These are phyloP conservation scores for Fusarium marasasianum DNA, from an alignment of 2,329 filamentous ascomycete species.

Conservation along the genomic window DNA sequence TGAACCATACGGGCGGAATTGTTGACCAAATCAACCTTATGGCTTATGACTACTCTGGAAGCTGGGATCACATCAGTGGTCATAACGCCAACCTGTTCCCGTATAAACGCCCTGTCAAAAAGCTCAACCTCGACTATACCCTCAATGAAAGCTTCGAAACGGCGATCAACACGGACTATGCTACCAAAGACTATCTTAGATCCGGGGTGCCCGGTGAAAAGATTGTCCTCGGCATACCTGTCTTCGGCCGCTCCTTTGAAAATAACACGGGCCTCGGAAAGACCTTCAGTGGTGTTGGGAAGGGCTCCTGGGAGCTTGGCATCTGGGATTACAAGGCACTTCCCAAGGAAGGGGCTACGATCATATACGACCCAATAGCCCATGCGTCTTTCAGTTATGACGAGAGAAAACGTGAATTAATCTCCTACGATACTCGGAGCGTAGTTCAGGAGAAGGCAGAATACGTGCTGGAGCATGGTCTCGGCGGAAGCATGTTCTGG, in stretches of 20 bases:
- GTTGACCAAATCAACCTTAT: slow-evolving; percentile 32
- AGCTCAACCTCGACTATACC: slow-evolving; percentile 16
- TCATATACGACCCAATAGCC: slow-evolving; percentile 16
- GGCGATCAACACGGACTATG: slow-evolving; percentile 5
- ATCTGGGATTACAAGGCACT: slow-evolving; percentile 33
- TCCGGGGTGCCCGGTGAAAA: slow-evolving; percentile 19
- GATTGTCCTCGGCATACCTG: slow-evolving; percentile 29
- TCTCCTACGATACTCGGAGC: slow-evolving; percentile 25
- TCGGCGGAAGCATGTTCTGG: slow-evolving; percentile 35
- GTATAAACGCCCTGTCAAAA: background rate
- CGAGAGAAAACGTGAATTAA: slow-evolving; percentile 14
- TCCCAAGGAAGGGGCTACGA: slow-evolving; percentile 20
- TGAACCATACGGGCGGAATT: background rate
- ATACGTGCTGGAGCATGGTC: slow-evolving; percentile 15
- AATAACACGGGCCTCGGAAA: slow-evolving; percentile 20
- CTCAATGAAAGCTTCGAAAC: background rate
- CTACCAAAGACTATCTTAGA: slow-evolving; percentile 16
- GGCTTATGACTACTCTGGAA: slow-evolving; percentile 30
- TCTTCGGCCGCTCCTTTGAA: slow-evolving; percentile 33
- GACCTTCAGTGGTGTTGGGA: slow-evolving; percentile 18
- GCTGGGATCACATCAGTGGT: slow-evolving; percentile 42
- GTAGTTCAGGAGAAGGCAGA: slow-evolving; percentile 16
- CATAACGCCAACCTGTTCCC: slow-evolving; percentile 52
- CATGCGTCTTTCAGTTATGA: slow-evolving; percentile 35
- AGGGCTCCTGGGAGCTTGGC: slow-evolving; percentile 24